Base-by-base conservation (phyloP, 2,329 filamentous ascomycete genomes). In the Ophiognomonia clavigignenti-juglandacearum region DNA sequence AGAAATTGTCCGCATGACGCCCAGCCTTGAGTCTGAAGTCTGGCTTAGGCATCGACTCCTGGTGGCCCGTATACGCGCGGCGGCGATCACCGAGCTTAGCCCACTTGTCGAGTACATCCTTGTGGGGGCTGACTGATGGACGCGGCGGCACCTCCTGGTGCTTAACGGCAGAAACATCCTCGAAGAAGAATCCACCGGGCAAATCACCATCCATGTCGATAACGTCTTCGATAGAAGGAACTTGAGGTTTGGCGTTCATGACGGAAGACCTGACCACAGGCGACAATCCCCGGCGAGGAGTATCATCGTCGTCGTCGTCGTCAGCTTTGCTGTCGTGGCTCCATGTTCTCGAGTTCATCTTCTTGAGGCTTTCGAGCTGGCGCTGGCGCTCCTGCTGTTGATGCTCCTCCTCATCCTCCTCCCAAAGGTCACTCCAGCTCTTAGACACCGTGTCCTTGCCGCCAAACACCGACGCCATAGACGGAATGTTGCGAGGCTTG, bases 361-460 rank as follows among this genome's bases (percentile, higher is more conserved):
- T 72, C 66, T 85, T 79, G 22, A 86, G 68, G 6, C 71, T 71
- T 51, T 76, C 68, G 47, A 80, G 70, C 62, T 85, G 79, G 54
- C 77, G 78, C 50, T 70, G 68, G 52, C 76, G 76, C 60, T 85
- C 80, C 58, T 85, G 78, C 29, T 76, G 73, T 57, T 87, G 80
- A 53, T 86, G 82, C 54, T 86, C 83, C 60, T 93, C 90, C 38
- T 75, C 72, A 45, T 97, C 92, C 65, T 97, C 92, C 50, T 97
- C 92, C 85, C 90, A 96, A 65, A 97, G 82, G 65, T 98, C 93
- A 61, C 91, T 96, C 93, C 93, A 98, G 74, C 93, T 97, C 84
- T 97, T 97, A 47, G 93, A 96, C 39, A 95, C 88, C 39, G 78
- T 73, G 38, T 92, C 86, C 53, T 82, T 79, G 63, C 86, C 82